These are phyloP conservation scores for Beauveria rudraprayagi DNA, from an alignment of 2,329 filamentous ascomycete genomes.

Conservation along the genomic window DNA sequence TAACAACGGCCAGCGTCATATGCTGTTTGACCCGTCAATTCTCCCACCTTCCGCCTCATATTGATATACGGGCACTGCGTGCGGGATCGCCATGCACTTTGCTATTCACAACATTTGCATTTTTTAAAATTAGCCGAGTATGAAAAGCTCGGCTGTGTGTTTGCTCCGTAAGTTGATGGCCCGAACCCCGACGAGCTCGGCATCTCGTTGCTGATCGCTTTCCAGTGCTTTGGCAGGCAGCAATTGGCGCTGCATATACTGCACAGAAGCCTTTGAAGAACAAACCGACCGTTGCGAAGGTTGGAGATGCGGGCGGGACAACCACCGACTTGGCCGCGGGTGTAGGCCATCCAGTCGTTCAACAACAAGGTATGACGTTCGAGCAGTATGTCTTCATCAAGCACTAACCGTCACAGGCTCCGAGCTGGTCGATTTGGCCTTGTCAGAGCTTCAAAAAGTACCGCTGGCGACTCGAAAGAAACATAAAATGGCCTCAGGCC, in stretches of 20 bases:
- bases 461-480: constrained; percentile 37
- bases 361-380: constrained; percentile 31
- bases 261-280: constrained; percentile 29
- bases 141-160: constrained; percentile 24
- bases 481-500: constrained; percentile 35
- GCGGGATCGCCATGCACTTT: constrained; percentile 4
- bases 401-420: constrained; percentile 30
- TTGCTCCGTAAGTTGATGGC: constrained; percentile 32
- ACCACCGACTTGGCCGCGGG: constrained; percentile 24
- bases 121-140: constrained; percentile 5
- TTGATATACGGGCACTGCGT: background rate
- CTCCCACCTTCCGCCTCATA: background rate
- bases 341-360: constrained; percentile 19
- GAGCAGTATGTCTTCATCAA: constrained; percentile 12
- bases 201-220: constrained; percentile 17
- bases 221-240: constrained; percentile 40
- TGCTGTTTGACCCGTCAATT: background rate
- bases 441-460: constrained; percentile 41
- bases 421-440: constrained; percentile 45
- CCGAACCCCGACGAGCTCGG: background rate
- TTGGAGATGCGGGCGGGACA: constrained; percentile 24
- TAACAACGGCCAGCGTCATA: background rate
- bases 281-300: constrained; percentile 22
- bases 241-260: constrained; percentile 29
- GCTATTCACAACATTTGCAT: background rate